A percentile compares a stretch with the other conserved stretches of the same genome.
Conservation (phyloP, 306 rosid genomes). For the Ziziphus jujuba region DNA sequence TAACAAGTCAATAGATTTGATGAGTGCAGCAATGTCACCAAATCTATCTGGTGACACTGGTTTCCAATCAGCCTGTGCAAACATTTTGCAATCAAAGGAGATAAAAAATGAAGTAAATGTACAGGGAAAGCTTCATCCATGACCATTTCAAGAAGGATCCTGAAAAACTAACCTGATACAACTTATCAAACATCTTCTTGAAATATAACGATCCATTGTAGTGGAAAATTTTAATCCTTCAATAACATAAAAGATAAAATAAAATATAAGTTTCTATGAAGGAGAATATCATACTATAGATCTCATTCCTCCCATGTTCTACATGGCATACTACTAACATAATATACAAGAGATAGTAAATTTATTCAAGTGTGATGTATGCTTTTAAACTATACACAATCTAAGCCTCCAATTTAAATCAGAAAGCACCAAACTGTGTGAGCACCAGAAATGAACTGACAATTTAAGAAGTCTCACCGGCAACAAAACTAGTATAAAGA, state of each 20-base stretch:
- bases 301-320: background rate
- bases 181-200: conserved; percentile 90
- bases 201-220: conserved; percentile 73
- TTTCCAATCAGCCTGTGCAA: conserved; percentile 84
- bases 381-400: background rate
- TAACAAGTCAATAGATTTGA: conserved; percentile 55
- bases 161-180: conserved; percentile 70
- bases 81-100: conserved; percentile 8
- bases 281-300: background rate
- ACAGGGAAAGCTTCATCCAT: background rate
- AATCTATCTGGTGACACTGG: conserved; percentile 71
- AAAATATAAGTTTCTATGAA: background rate
- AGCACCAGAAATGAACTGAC: background rate
- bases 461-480: conserved; percentile 3
- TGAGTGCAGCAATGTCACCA: conserved; percentile 60
- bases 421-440: no score
- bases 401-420: background rate
- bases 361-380: no score
- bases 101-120: conserved; percentile 4
- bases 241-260: conserved; percentile 16
- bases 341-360: background rate
- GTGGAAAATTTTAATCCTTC: conserved; percentile 85
- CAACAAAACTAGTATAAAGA: conserved; percentile 10
- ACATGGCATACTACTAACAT: background rate
- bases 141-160: conserved; percentile 20